Conservation (phyloP, 2,329 filamentous ascomycete species). For the Hymenotorrendiella dingleyae region DNA sequence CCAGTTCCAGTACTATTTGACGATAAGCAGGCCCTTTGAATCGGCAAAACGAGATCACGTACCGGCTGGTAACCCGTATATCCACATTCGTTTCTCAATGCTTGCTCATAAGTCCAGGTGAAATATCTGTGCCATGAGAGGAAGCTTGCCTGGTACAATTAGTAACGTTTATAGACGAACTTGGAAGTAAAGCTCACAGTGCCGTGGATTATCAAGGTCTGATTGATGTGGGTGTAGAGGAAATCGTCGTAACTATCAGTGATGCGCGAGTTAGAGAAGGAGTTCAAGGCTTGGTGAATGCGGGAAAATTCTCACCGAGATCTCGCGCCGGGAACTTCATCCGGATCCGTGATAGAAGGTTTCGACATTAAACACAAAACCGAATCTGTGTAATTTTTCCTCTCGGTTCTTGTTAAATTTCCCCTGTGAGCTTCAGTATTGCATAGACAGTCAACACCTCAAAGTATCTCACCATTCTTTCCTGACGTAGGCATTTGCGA, state of each 20-base stretch:
- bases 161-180: too few relatives aligned
- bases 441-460: not conserved
- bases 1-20: slow-evolving; percentile 42
- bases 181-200: slow-evolving; percentile 22
- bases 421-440: slow-evolving; percentile 11
- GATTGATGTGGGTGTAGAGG: slow-evolving; percentile 33
- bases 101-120: slow-evolving; percentile 37
- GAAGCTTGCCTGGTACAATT: slow-evolving; percentile 28
- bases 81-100: slow-evolving; percentile 37
- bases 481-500: slow-evolving; percentile 34
- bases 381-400: slow-evolving; percentile 32
- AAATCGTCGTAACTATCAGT: slow-evolving; percentile 32
- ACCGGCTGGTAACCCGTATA: slow-evolving; percentile 38
- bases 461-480: slow-evolving; percentile 36
- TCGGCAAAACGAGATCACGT: slow-evolving; percentile 17
- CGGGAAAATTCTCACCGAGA: slow-evolving; percentile 16
- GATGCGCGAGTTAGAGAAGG: not conserved
- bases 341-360: slow-evolving; percentile 29
- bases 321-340: slow-evolving; percentile 25
- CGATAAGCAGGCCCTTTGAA: slow-evolving; percentile 35
- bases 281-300: slow-evolving; percentile 1
- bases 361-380: slow-evolving; percentile 33
- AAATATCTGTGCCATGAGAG: slow-evolving; percentile 41
- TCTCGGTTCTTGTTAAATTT: slow-evolving; percentile 12
- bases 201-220: slow-evolving; percentile 26